phyloP scores from a whole-genome alignment of 768 basidiomycete species.

The Xanthoconium stramineum region DNA sequence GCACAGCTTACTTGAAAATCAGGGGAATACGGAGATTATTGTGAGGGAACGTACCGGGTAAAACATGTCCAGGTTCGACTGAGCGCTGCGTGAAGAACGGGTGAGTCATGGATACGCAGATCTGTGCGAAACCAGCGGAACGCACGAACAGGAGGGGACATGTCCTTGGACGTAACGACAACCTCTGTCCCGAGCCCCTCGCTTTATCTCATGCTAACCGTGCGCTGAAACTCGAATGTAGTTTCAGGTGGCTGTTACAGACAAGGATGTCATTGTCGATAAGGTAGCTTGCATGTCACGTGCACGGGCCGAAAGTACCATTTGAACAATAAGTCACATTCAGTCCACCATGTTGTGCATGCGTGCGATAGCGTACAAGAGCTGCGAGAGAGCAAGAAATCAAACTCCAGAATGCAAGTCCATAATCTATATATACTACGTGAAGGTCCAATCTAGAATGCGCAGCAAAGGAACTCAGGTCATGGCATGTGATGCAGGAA shows the following conservation, averaged over 20 bases:
- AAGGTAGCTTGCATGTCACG: slow-evolving; percentile 8
- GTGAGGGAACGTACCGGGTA: slow-evolving; percentile 7
- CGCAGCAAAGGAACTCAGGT: slow-evolving; percentile 8
- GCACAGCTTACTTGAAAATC: background rate
- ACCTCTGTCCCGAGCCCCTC: background rate
- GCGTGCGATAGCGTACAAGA: slow-evolving; percentile 23
- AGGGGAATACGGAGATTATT: background rate
- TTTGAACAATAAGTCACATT: slow-evolving; percentile 18
- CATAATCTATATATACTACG: slow-evolving; percentile 27
- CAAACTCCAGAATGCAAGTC: slow-evolving; percentile 26
- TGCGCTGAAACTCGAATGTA: background rate
- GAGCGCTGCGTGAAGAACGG: background rate
- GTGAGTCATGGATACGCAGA: slow-evolving; percentile 12
- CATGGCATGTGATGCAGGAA: slow-evolving; percentile 6
- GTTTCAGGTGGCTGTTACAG: background rate
- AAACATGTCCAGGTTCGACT: background rate
- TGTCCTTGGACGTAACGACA: background rate
- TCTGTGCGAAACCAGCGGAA: slow-evolving; percentile 1
- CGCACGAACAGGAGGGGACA: background rate
- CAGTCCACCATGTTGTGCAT: background rate
- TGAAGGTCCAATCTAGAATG: slow-evolving; percentile 22
- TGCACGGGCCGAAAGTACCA: background rate
- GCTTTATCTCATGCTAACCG: background rate
- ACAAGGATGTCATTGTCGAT: background rate
- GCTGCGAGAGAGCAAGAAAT: slow-evolving; percentile 9